Evolutionary conservation across 148 eudicot genomes (phyloP).

Genomic region (Salicornia ramosissima): DNA sequence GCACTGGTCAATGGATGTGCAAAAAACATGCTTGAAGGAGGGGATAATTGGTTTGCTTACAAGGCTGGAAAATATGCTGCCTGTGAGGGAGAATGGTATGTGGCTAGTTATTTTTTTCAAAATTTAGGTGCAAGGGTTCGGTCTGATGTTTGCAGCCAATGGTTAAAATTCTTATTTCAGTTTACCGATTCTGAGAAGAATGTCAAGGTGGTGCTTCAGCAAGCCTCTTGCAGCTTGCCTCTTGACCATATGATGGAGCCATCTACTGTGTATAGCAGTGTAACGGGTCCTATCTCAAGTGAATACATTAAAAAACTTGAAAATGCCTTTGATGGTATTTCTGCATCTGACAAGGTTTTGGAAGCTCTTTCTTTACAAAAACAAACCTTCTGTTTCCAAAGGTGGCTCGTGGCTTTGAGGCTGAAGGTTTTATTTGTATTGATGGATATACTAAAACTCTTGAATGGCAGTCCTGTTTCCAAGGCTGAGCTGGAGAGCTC

Average conservation of each 20-base stretch:
- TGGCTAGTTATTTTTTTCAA: slow-evolving; percentile 60
- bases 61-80: slow-evolving; percentile 66
- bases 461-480: slow-evolving; percentile 22
- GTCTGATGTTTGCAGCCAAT: slow-evolving; percentile 41
- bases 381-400: slow-evolving; percentile 51
- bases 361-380: slow-evolving; percentile 30
- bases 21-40: slow-evolving; percentile 40
- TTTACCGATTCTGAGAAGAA: slow-evolving; percentile 47
- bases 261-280: slow-evolving; percentile 3
- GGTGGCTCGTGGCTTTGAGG: slow-evolving; percentile 69
- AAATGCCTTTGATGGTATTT: slow-evolving; percentile 33
- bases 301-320: slow-evolving; percentile 37
- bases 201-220: slow-evolving; percentile 36
- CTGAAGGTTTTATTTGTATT: slow-evolving; percentile 43
- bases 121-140: slow-evolving; percentile 38
- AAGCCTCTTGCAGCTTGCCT: slow-evolving; percentile 21
- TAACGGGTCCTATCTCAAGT: slow-evolving; percentile 13
- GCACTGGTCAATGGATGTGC: slow-evolving; percentile 34
- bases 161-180: slow-evolving; percentile 61
- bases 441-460: slow-evolving; percentile 44
- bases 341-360: slow-evolving; percentile 44
- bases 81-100: slow-evolving; percentile 62
- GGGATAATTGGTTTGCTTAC: slow-evolving; percentile 71
- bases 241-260: slow-evolving; percentile 11
- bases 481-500: slow-evolving; percentile 15